Evolutionary conservation across 306 rosid genomes (phyloP).

Genomic region (Cucurbita argyrosperma): DNA sequence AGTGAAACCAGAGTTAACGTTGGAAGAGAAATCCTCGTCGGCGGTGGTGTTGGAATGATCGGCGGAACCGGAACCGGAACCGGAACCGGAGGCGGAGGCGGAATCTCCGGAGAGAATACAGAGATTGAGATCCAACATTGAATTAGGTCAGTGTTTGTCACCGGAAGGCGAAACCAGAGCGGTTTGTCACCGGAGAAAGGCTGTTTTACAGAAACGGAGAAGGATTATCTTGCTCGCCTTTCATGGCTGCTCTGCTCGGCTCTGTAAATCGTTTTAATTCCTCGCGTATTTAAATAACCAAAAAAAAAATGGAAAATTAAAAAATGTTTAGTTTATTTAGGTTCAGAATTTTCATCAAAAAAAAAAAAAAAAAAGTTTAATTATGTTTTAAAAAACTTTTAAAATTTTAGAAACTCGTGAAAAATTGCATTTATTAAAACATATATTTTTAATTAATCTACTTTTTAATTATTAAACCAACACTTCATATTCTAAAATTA

Average conservation of each 20-base stretch:
- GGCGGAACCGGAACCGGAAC: background rate
- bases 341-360: too few species aligned
- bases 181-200: background rate
- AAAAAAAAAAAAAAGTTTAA: too few species aligned
- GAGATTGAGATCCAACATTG: slow-evolving; percentile 5
- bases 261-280: slow-evolving; percentile 1
- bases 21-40: background rate
- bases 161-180: background rate
- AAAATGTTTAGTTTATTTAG: too few species aligned
- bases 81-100: background rate
- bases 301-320: too few species aligned
- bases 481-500: too few species aligned
- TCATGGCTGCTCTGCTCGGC: background rate
- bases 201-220: background rate
- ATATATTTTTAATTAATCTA: too few species aligned
- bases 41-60: background rate
- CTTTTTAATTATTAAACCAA: too few species aligned
- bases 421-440: too few species aligned
- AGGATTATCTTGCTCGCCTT: background rate
- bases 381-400: too few species aligned
- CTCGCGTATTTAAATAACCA: background rate
- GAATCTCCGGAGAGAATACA: background rate
- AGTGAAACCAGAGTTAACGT: slow-evolving; percentile 22
- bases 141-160: background rate
- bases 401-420: too few species aligned